Conservation (phyloP, 345 rosid genomes). For the Aquilaria sinensis region DNA sequence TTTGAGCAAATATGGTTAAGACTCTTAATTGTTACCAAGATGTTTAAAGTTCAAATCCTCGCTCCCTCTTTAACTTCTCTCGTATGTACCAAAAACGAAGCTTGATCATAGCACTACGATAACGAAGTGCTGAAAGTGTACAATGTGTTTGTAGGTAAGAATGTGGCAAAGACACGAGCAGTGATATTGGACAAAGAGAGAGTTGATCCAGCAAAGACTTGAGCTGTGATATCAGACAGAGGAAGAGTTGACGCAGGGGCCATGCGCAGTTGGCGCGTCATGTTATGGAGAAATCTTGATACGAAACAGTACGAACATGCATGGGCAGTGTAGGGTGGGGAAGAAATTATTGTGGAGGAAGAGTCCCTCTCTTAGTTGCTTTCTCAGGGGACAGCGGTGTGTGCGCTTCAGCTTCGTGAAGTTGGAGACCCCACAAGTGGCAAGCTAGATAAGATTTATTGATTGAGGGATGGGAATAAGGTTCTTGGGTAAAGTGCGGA, state of each 20-base stretch:
- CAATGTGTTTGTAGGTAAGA: too few relatives aligned
- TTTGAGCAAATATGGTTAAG: too few relatives aligned
- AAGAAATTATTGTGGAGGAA: constrained; percentile 4
- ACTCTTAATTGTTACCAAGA: too few relatives aligned
- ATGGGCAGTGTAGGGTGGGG: constrained; percentile 8
- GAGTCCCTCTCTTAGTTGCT: not conserved
- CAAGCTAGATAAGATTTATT: constrained; percentile 48
- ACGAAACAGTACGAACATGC: constrained; percentile 60
- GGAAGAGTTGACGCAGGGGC: too few relatives aligned
- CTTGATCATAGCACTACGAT: too few relatives aligned
- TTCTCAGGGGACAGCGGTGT: constrained; percentile 3
- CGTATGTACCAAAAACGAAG: too few relatives aligned
- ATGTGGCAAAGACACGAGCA: constrained; percentile 1
- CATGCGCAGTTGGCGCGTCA: too few relatives aligned
- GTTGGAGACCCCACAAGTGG: constrained; percentile 60
- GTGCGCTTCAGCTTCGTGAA: constrained; percentile 28
- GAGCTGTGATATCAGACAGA: too few relatives aligned
- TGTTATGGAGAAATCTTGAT: constrained; percentile 17
- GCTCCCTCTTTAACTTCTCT: too few relatives aligned
- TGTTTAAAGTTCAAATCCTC: constrained; percentile 3
- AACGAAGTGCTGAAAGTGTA: too few relatives aligned
- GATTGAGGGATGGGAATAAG: constrained; percentile 51
- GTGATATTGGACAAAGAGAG: not conserved
- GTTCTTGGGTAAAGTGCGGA: constrained; percentile 60
- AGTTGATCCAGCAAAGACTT: not conserved